A percentile compares a stretch with the other conserved stretches of the same genome.
These are phyloP conservation scores for Dillenia turbinata DNA, from an alignment of 164 flowering plant species.

Conservation along the genomic window DNA sequence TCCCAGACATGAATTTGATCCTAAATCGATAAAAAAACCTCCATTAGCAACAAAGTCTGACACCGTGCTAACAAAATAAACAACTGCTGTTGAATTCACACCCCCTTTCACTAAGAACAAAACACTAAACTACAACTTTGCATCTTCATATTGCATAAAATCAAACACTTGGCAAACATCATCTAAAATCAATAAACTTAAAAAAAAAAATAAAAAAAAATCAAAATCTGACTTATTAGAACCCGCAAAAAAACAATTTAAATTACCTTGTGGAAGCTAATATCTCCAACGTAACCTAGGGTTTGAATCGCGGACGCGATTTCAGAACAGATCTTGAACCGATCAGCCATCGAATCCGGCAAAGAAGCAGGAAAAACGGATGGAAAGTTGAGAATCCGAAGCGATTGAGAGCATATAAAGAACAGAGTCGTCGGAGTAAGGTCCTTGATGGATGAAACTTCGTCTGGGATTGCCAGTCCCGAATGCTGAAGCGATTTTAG, in stretches of 20 bases:
- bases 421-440: constrained; percentile 37
- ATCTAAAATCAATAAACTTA: no score
- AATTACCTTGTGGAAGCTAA: constrained; percentile 67
- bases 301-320: constrained; percentile 38
- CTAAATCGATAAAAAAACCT: no score
- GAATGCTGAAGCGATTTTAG: constrained; percentile 37
- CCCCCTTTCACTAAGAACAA: no score
- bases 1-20: no score
- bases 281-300: constrained; percentile 57
- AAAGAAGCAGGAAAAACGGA: constrained; percentile 31
- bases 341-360: constrained; percentile 55
- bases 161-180: no score
- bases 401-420: constrained; percentile 57
- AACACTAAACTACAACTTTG: no score
- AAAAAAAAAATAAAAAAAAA: no score
- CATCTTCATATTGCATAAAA: no score
- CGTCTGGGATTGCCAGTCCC: constrained; percentile 44
- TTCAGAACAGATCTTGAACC: constrained; percentile 50
- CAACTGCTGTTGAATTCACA: no score
- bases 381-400: constrained; percentile 37
- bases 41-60: no score
- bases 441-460: constrained; percentile 38
- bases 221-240: no score
- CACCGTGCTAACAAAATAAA: no score
- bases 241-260: neutral